Conservation (phyloP, 1,139 yeast species). For the Candida sanyaensis region DNA sequence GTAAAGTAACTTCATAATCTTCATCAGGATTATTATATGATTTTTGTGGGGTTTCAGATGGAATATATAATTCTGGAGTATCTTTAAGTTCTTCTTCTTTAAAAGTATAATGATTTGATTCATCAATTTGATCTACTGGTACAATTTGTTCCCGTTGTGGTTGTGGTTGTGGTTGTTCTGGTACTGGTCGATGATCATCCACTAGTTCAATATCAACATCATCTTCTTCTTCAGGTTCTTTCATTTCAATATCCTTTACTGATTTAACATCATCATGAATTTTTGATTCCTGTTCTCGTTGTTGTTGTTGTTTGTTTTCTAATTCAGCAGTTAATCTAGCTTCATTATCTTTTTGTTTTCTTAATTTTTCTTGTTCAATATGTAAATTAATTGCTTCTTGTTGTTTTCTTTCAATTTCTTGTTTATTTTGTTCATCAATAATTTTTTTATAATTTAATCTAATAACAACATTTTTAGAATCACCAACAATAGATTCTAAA, state of each 20-base stretch:
- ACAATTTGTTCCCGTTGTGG: no score
- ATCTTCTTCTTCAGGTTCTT: slow-evolving; percentile 4
- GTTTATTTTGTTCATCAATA: slow-evolving; percentile 4
- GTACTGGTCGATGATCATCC: neutral
- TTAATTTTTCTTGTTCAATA: slow-evolving; percentile 18
- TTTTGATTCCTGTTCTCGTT: neutral
- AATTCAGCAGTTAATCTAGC: slow-evolving; percentile 1
- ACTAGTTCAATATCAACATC: no score
- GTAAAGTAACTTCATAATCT: slow-evolving; percentile 52
- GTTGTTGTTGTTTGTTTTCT: neutral
- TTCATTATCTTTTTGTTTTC: slow-evolving; percentile 8
- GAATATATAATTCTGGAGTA: slow-evolving; percentile 26
- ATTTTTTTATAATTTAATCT: slow-evolving; percentile 20
- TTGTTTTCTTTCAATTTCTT: slow-evolving; percentile 17
- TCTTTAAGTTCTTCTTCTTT: slow-evolving; percentile 12
- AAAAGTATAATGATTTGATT: slow-evolving; percentile 4
- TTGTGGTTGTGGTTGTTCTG: neutral
- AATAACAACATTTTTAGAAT: slow-evolving; percentile 19
- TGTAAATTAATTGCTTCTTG: slow-evolving; percentile 22
- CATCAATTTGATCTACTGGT: neutral
- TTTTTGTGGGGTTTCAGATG: slow-evolving; percentile 16
- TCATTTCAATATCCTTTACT: slow-evolving; percentile 6
- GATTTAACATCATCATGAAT: neutral
- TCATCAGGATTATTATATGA: slow-evolving; percentile 45
- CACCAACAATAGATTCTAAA: slow-evolving; percentile 19